Evolutionary conservation across 106 monocot genomes (phyloP), one percentile per base, ranked within the genome.

Genomic region (Vanilla planifolia): DNA sequence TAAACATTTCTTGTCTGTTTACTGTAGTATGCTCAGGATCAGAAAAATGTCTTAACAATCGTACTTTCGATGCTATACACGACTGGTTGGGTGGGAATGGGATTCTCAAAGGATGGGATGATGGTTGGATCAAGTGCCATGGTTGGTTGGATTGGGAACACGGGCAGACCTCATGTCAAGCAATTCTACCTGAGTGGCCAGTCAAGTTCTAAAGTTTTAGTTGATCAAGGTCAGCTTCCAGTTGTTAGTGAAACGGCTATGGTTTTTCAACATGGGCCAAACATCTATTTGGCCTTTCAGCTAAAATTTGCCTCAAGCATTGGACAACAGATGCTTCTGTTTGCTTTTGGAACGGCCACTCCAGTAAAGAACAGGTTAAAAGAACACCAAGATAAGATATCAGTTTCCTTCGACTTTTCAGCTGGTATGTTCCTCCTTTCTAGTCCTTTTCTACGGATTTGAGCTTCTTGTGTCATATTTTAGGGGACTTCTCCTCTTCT

Each of bases 111-210:
- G 53, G 74, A 85, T 62, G 93, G 93, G 9, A 68, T 75, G 79
- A 93, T 93, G 93, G 85, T 82, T 15, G 88, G 88, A 2, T 85
- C 88, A 21, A 93, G 93, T 60, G 93, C 93, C 10, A 88, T 93
- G 79, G 88, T 89, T 0, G 93, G 88, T 55, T 93, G 93, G 93
- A 65, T 93, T 2, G 85, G 88, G 11, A 82, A 78, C 30, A 82
- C 74, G 4, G 76, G 84, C 5, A 24, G 21, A 61, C 55, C 75
- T 3, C 88, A 88, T 56, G 72, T 89, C 36, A 66, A 71, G 35
- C 85, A 72, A 52, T 93, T 76, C 71, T 82, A 53, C 59, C 64
- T 93, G 8, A 39, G 72, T 8, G 93, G 93, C 3, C 70, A 69
- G 52, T 71, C 84, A 29, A 71, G 51, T 23, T 71, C 80, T 6